These are phyloP conservation scores for Bothriochloa decipiens DNA, from an alignment of 176 grass and related monocot genomes.

Conservation along the genomic window DNA sequence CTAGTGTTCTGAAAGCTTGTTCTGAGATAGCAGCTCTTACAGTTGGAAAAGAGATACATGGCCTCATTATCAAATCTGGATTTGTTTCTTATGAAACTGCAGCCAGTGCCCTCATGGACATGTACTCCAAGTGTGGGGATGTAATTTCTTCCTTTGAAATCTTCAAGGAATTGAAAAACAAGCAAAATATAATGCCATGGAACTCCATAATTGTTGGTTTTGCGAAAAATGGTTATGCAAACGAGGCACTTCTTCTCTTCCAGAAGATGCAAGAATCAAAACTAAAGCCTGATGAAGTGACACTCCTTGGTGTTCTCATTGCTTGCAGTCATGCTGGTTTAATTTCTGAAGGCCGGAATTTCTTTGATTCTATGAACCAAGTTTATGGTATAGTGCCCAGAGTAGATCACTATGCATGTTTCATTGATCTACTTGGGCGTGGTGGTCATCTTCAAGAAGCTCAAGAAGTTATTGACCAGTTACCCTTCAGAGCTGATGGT, in stretches of 20 bases:
- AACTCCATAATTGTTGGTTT: constrained; percentile 79
- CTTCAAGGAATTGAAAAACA: constrained; percentile 62
- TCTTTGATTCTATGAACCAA: constrained; percentile 60
- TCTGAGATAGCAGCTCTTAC: constrained; percentile 50
- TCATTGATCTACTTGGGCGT: constrained; percentile 75
- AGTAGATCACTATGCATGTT: constrained; percentile 69
- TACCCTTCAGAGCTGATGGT: constrained; percentile 69
- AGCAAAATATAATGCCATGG: constrained; percentile 58
- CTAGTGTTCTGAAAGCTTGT: constrained; percentile 77
- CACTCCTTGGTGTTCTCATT: constrained; percentile 69
- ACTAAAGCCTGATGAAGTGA: constrained; percentile 62
- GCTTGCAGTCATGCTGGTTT: constrained; percentile 70
- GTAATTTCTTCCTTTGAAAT: constrained; percentile 52
- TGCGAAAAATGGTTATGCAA: constrained; percentile 71
- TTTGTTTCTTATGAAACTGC: constrained; percentile 59
- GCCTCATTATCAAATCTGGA: constrained; percentile 61
- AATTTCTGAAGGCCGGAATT: constrained; percentile 48
- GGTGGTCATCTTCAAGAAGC: constrained; percentile 68
- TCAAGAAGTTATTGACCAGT: constrained; percentile 54
- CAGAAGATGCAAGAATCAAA: constrained; percentile 55
- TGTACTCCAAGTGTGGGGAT: constrained; percentile 84
- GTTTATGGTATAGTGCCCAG: constrained; percentile 54
- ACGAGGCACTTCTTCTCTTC: constrained; percentile 60
- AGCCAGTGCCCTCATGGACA: constrained; percentile 61
- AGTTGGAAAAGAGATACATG: constrained; percentile 59